Evolutionary conservation across 495 filamentous ascomycete species (phyloP).

Genomic region (Talaromyces trachyspermus): DNA sequence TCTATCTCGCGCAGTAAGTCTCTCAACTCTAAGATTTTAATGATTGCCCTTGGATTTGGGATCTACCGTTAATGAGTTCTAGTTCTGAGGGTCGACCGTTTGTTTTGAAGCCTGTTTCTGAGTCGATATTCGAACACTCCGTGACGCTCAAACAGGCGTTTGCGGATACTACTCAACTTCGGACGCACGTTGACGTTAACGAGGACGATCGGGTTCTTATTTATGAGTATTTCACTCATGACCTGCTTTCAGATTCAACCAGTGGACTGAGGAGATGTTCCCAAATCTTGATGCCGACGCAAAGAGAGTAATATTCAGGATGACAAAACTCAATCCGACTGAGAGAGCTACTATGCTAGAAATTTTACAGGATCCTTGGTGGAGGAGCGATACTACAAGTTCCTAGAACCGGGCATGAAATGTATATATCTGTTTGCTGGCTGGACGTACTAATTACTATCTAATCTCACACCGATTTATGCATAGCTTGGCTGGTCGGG

Average conservation of each 20-base stretch:
- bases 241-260: not conserved
- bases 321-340: constrained; percentile 1
- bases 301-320: not conserved
- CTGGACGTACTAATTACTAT: too few species aligned
- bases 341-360: not conserved
- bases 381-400: not conserved
- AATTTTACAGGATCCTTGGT: not conserved
- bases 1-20: too few species aligned
- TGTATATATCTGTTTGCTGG: too few species aligned
- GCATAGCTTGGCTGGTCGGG: too few species aligned
- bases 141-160: not conserved
- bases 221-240: not conserved
- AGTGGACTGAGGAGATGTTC: constrained; percentile 1
- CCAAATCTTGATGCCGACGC: constrained; percentile 1
- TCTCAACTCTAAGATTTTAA: too few species aligned
- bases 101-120: not conserved
- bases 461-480: too few species aligned
- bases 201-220: not conserved
- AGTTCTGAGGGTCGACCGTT: not conserved
- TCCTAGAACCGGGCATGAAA: not conserved
- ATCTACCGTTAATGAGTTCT: not conserved
- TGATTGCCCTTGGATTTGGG: too few species aligned
- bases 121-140: not conserved
- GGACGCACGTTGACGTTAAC: not conserved
- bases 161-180: not conserved